phyloP scores from a whole-genome alignment of 2,329 filamentous ascomycete genomes.

The Chaetomium strumarium region DNA sequence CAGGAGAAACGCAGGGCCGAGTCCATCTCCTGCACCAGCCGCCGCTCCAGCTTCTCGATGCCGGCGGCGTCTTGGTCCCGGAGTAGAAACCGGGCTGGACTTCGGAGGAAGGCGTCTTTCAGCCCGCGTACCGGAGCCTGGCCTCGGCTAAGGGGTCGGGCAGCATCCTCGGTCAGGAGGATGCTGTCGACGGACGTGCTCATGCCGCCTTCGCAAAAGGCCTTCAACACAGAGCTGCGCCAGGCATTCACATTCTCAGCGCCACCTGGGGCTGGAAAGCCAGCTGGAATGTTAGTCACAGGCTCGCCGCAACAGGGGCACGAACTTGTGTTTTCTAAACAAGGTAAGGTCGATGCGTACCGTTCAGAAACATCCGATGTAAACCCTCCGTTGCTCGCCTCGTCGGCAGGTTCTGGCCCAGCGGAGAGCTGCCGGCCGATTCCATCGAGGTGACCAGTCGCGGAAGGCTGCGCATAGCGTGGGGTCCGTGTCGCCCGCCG shows the following conservation, averaged over 20 bases:
- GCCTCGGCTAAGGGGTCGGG: conserved; percentile 8
- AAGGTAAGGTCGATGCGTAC: conserved; percentile 1
- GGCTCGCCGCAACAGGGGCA: not conserved
- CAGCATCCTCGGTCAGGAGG: not conserved
- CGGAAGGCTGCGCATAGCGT: not conserved
- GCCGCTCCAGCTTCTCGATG: conserved; percentile 15
- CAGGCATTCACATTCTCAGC: not conserved
- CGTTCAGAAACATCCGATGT: not conserved
- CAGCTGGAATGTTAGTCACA: not conserved
- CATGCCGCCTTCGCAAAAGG: conserved; percentile 10
- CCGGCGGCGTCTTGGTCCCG: conserved; percentile 9
- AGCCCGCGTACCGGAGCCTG: conserved; percentile 9
- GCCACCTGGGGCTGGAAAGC: not conserved
- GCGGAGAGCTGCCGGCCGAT: not conserved
- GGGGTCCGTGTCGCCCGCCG: not conserved
- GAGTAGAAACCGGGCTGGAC: conserved; percentile 16
- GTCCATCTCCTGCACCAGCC: conserved; percentile 14
- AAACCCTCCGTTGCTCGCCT: conserved; percentile 13
- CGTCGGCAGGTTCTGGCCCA: conserved; percentile 1
- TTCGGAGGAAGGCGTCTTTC: conserved; percentile 17
- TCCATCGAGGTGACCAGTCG: not conserved
- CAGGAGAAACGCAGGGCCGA: conserved; percentile 16
- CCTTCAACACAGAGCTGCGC: conserved; percentile 4
- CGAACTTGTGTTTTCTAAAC: not conserved
- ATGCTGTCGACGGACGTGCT: not conserved